Conservation (phyloP, 306 rosid species). For the Vachellia collinsii region DNA sequence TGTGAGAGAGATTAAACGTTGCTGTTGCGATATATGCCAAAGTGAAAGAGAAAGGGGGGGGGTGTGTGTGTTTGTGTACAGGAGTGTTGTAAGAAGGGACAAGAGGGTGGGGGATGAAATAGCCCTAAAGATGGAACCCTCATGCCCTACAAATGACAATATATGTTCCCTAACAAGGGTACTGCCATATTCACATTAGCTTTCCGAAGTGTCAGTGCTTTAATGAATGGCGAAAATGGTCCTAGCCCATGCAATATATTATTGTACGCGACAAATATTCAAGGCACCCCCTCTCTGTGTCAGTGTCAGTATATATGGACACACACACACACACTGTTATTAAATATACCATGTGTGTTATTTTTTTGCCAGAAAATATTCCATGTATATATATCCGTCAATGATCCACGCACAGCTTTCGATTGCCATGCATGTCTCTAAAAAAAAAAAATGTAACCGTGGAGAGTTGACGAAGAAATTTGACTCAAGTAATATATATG, state of each 20-base stretch:
- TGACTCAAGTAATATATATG: too few relatives aligned
- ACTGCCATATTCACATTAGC: conserved; percentile 34
- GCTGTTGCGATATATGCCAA: conserved; percentile 15
- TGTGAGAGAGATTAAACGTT: background rate
- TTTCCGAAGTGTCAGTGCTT: conserved; percentile 34
- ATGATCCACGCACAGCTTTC: background rate
- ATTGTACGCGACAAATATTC: background rate
- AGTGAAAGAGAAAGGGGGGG: background rate
- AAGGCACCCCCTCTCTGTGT: background rate
- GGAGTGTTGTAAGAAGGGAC: conserved; percentile 18
- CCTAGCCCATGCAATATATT: conserved; percentile 43
- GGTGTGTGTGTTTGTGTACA: too few relatives aligned
- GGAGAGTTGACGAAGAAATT: too few relatives aligned
- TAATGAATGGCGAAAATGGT: conserved; percentile 41
- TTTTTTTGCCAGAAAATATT: too few relatives aligned
- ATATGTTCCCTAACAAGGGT: conserved; percentile 46
- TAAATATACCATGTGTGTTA: too few relatives aligned
- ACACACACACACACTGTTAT: too few relatives aligned
- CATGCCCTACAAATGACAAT: conserved; percentile 47
- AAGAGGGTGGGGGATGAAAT: conserved; percentile 17
- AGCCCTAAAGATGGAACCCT: conserved; percentile 23
- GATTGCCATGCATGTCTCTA: background rate
- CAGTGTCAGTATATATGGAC: background rate
- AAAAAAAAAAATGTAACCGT: too few relatives aligned
- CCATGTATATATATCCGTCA: background rate